Conservation (phyloP, 805 yeast species). For the Maudiozyma turicensis region DNA sequence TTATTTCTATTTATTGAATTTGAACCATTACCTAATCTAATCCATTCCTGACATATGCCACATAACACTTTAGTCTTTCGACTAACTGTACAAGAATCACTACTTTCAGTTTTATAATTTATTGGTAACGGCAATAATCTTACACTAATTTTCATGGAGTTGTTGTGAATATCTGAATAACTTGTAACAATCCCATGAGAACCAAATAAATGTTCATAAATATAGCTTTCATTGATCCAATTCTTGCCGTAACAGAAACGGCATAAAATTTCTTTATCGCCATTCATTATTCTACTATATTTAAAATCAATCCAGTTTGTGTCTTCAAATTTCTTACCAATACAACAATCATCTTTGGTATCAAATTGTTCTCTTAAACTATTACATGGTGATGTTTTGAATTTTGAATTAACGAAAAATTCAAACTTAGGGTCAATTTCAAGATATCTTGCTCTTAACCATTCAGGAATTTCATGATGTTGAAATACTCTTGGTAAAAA, state of each 20-base stretch:
- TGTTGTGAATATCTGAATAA: not conserved
- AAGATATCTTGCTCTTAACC: conserved; percentile 5
- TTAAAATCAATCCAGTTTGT: conserved; percentile 5
- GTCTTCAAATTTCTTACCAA: not conserved
- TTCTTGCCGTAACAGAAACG: conserved; percentile 17
- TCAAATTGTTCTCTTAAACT: not conserved
- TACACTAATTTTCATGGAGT: not conserved
- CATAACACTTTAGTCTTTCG: not conserved
- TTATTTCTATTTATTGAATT: conserved; percentile 7
- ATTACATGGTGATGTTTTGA: not conserved
- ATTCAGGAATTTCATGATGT: conserved; percentile 13
- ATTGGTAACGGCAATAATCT: conserved; percentile 12
- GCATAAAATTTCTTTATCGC: conserved; percentile 11
- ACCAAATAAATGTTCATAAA: conserved; percentile 14
- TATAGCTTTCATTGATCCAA: conserved; percentile 10
- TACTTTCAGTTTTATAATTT: conserved; percentile 1
- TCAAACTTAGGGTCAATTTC: not conserved
- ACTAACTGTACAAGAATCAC: not conserved
- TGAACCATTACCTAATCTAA: conserved; percentile 6
- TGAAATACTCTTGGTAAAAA: conserved; percentile 13
- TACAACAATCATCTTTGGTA: not conserved
- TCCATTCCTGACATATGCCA: conserved; percentile 11
- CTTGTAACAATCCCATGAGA: conserved; percentile 18
- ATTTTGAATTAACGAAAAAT: not conserved
- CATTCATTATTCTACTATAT: conserved; percentile 6